These are phyloP conservation scores for Yamadazyma olivae DNA, from an alignment of 805 yeast genomes.

Conservation along the genomic window DNA sequence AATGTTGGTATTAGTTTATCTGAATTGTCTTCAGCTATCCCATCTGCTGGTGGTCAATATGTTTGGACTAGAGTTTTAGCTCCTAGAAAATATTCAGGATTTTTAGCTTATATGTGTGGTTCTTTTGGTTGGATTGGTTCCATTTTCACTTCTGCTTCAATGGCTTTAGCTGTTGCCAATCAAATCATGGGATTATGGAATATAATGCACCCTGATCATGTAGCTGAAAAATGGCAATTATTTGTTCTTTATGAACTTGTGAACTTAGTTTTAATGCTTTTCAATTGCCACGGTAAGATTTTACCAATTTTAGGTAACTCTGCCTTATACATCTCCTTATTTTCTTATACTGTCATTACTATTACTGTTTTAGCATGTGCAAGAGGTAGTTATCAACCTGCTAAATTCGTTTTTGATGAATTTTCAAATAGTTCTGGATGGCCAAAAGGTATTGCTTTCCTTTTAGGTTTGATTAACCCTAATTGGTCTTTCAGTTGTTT, in stretches of 20 bases:
- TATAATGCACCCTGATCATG: constrained; percentile 34
- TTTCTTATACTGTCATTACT: constrained; percentile 32
- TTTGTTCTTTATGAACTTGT: constrained; percentile 35
- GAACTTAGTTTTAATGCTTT: constrained; percentile 27
- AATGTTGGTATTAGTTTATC: constrained; percentile 50
- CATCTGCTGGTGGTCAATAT: constrained; percentile 59
- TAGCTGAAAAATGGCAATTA: constrained; percentile 31
- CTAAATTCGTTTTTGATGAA: constrained; percentile 21
- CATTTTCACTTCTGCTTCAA: constrained; percentile 60
- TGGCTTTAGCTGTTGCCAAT: constrained; percentile 51
- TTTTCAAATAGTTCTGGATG: constrained; percentile 22
- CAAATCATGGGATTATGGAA: constrained; percentile 51
- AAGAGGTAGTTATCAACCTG: constrained; percentile 28
- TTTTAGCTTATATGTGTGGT: constrained; percentile 59
- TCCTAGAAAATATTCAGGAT: constrained; percentile 44
- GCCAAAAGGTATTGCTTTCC: constrained; percentile 34
- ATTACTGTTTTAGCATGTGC: constrained; percentile 39
- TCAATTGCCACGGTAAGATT: constrained; percentile 35
- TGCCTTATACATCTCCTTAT: constrained; percentile 33
- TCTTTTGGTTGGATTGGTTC: constrained; percentile 61
- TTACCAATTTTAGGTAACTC: constrained; percentile 33
- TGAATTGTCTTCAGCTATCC: constrained; percentile 53
- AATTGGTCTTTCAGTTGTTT: constrained; percentile 39
- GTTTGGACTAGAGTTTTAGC: constrained; percentile 58
- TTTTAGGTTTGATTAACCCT: constrained; percentile 37